These are phyloP conservation scores for Avena sativa DNA, from an alignment of 176 grass and related monocot species.

Conservation along the genomic window DNA sequence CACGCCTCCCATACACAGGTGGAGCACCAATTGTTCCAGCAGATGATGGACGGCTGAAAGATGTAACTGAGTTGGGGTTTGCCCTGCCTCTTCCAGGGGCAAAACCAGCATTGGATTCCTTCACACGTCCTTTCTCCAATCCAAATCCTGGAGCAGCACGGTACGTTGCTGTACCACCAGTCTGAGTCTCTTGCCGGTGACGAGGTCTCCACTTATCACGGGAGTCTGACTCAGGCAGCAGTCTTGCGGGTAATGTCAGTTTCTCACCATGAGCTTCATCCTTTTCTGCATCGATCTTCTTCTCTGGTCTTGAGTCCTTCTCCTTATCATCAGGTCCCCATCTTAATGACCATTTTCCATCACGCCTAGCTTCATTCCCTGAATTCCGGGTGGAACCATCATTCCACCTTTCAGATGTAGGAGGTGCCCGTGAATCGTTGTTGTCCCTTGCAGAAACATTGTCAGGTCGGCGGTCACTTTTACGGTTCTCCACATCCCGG, in stretches of 20 bases:
- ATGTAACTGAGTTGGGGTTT: slow-evolving; percentile 52
- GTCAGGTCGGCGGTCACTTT: slow-evolving; percentile 70
- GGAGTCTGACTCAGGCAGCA: slow-evolving; percentile 78
- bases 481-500: slow-evolving; percentile 70
- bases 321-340: slow-evolving; percentile 99
- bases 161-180: slow-evolving; percentile 55
- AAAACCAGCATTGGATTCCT: slow-evolving; percentile 76
- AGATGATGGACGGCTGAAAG: slow-evolving; percentile 50
- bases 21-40: slow-evolving; percentile 74
- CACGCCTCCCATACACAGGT: slow-evolving; percentile 47
- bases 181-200: slow-evolving; percentile 80
- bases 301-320: slow-evolving; percentile 73
- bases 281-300: slow-evolving; percentile 70
- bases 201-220: slow-evolving; percentile 99
- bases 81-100: slow-evolving; percentile 87
- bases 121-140: slow-evolving; percentile 70
- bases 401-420: slow-evolving; percentile 64
- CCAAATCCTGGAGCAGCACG: slow-evolving; percentile 96
- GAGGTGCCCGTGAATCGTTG: slow-evolving; percentile 52
- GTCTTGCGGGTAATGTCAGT: slow-evolving; percentile 62
- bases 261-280: slow-evolving; percentile 73
- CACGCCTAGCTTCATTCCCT: slow-evolving; percentile 66
- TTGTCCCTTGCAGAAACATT: slow-evolving; percentile 70
- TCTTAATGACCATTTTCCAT: slow-evolving; percentile 92
- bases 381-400: slow-evolving; percentile 58